A percentile compares a stretch with the other conserved stretches of the same genome.
Evolutionary conservation across 2,329 filamentous ascomycete genomes (phyloP).

Genomic region (Xylaria polymorpha): DNA sequence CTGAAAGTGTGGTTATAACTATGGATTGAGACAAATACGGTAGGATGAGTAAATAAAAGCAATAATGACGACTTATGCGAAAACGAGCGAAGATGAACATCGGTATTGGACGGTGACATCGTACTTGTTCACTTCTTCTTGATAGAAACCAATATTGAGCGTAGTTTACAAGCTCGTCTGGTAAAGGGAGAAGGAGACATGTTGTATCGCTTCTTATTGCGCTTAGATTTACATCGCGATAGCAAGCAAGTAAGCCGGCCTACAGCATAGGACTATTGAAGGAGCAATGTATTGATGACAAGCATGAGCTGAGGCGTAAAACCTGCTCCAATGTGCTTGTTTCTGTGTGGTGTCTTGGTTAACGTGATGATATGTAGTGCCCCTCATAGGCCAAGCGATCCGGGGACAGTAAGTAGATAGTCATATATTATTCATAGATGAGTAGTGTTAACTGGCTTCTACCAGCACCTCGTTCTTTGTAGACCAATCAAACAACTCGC

Average conservation of each 20-base stretch:
- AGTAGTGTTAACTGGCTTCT: background rate
- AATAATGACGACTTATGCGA: background rate
- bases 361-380: background rate
- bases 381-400: background rate
- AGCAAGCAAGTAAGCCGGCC: background rate
- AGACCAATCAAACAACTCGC: background rate
- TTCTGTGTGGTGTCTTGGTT: background rate
- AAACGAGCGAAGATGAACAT: background rate
- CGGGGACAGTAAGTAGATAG: background rate
- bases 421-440: constrained; percentile 5
- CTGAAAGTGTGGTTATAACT: background rate
- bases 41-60: background rate
- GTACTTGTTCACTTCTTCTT: too few species aligned
- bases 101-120: background rate
- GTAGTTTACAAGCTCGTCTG: background rate
- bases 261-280: background rate
- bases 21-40: background rate
- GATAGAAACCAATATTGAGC: background rate
- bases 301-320: background rate
- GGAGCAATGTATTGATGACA: background rate
- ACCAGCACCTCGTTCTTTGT: background rate
- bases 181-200: background rate
- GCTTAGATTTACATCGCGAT: background rate
- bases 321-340: background rate
- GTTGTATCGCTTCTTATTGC: background rate